phyloP scores from a whole-genome alignment of 345 rosid species.

The Bretschneidera sinensis region DNA sequence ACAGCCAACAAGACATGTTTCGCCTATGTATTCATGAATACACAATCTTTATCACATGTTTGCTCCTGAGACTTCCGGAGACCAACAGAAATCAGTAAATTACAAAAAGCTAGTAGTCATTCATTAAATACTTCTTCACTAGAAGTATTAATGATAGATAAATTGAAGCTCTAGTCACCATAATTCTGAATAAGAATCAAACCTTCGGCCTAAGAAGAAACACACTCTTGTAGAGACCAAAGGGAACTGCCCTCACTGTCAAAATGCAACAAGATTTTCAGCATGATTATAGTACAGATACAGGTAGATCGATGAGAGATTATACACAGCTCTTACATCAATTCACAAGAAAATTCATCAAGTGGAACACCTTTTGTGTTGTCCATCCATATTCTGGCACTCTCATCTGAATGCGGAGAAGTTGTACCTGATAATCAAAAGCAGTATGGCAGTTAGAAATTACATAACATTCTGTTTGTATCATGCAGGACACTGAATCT shows the following conservation, averaged over 20 bases:
- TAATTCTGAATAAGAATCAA: background rate
- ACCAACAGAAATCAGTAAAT: background rate
- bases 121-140: background rate
- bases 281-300: constrained; percentile 6
- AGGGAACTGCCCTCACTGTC: constrained; percentile 50
- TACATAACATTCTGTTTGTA: background rate
- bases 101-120: too few species aligned
- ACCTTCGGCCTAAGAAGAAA: constrained; percentile 49
- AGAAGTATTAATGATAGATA: background rate
- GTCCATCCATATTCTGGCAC: constrained; percentile 98
- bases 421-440: constrained; percentile 49
- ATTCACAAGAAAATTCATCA: constrained; percentile 85
- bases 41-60: background rate
- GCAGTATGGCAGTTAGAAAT: background rate
- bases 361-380: constrained; percentile 90
- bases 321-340: constrained; percentile 44
- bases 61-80: background rate
- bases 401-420: constrained; percentile 72
- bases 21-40: background rate
- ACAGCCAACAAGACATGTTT: background rate
- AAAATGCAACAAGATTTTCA: constrained; percentile 9
- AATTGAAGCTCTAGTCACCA: background rate
- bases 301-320: constrained; percentile 4
- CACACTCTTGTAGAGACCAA: constrained; percentile 41
- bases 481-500: background rate